Conservation (phyloP, 805 yeast species). For the Saccharomycopsis microspora region DNA sequence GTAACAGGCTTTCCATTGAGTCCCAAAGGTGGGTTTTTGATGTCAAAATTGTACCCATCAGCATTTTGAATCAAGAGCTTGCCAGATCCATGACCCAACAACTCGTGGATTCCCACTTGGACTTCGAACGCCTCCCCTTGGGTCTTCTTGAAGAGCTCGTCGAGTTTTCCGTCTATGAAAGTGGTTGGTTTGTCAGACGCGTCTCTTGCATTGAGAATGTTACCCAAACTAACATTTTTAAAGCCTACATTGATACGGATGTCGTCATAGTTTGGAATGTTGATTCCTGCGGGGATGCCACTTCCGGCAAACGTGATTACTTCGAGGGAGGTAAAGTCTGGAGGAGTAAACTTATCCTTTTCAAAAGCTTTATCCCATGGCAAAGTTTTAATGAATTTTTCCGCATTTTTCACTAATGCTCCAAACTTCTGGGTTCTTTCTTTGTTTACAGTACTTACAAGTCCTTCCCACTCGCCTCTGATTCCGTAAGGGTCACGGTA, state of each 20-base stretch:
- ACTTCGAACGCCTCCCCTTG: constrained; percentile 81
- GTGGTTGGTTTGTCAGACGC: constrained; percentile 57
- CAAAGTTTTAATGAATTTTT: constrained; percentile 46
- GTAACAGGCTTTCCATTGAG: constrained; percentile 48
- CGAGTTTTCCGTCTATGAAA: constrained; percentile 44
- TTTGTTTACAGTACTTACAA: constrained; percentile 82
- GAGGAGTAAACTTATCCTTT: constrained; percentile 80
- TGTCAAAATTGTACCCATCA: constrained; percentile 68
- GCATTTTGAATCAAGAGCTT: constrained; percentile 54
- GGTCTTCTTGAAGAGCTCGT: constrained; percentile 53
- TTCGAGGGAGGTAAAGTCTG: constrained; percentile 85
- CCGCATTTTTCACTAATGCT: constrained; percentile 55
- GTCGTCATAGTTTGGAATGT: constrained; percentile 87
- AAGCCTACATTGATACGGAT: constrained; percentile 76
- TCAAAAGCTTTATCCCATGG: constrained; percentile 76
- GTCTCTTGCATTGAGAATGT: constrained; percentile 68
- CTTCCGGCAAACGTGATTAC: constrained; percentile 83
- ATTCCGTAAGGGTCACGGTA: constrained; percentile 89
- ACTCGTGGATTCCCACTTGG: constrained; percentile 88
- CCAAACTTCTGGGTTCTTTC: constrained; percentile 77
- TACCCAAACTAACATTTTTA: constrained; percentile 83
- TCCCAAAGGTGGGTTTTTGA: constrained; percentile 46
- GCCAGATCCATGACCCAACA: constrained; percentile 88
- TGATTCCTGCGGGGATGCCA: constrained; percentile 89
- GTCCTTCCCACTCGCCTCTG: constrained; percentile 89